Base-by-base conservation (phyloP, 225 moss, liverwort and hornwort genomes). In the Takakia lepidozioides region DNA sequence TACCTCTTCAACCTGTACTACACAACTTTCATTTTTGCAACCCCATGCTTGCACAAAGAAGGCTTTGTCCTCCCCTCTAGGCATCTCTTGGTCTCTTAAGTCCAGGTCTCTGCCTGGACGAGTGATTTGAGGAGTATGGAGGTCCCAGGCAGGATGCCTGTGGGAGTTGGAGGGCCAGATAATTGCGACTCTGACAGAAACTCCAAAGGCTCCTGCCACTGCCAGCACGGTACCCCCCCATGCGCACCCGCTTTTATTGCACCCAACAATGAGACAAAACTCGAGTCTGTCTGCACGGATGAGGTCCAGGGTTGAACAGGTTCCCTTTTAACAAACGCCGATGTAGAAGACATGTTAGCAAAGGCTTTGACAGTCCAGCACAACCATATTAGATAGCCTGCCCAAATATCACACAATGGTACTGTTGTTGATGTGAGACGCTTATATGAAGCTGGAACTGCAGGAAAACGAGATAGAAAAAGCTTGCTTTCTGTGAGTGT, bases 271-370 rank as follows among this genome's bases (percentile, higher is more conserved):
- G 22, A 98, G 80, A 35, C 81, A 70, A 54, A 79, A 72, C 24
- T 60, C 27, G 29, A 82, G 37, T 26, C 54, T 62, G 26, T 66
- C 62, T 55, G 52, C 60, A 37, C 67, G 74, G 40, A 78, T 54
- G 28, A 98, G 78, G 65, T 98, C 95, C 64, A 91, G 59, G 13
- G 87, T 91, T 36, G 95, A 98, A 48, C 58, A 60, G 39, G 38
- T 55, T 20, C 38, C 54, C 74, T 78, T 67, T 25, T 25, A 3
- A 37, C 24, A 5, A 42, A 15, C 29, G 10, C 15, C 19, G 40
- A 24, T 24, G 3, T 5, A 40, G 10, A n/a, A 40, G 15, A 4
- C 11, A 13, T 36, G 25, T 22, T n/a, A 3, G 18, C 13, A 19
- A 34, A 29, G 2, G 13, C 16, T 29, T 8, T 32, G 32, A 32